A percentile compares a stretch with the other conserved stretches of the same genome.
These are phyloP conservation scores for Chamaecrista fasciculata DNA, from an alignment of 306 rosid species.

Conservation along the genomic window DNA sequence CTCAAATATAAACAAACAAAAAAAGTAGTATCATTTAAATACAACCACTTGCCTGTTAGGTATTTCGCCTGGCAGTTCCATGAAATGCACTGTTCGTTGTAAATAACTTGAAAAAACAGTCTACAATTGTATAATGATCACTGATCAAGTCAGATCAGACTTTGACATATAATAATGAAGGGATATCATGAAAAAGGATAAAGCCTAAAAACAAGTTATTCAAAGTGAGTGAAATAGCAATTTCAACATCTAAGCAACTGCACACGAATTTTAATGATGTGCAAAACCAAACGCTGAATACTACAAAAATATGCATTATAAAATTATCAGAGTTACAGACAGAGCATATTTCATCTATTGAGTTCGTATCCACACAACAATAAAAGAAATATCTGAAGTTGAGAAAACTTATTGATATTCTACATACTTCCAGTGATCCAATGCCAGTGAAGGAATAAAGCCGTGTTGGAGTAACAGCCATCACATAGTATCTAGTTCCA, in stretches of 20 bases:
- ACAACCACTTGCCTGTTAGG: slow-evolving; percentile 71
- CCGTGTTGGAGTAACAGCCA: slow-evolving; percentile 96
- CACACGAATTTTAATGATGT: neutral
- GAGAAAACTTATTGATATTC: slow-evolving; percentile 14
- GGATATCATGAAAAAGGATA: slow-evolving; percentile 10
- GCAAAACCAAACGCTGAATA: slow-evolving; percentile 17
- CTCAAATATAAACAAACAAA: neutral
- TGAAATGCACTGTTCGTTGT: slow-evolving; percentile 85
- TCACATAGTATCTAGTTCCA: slow-evolving; percentile 89
- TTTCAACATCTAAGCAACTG: neutral
- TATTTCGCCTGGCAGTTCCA: slow-evolving; percentile 98
- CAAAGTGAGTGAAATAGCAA: neutral
- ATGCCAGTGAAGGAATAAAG: slow-evolving; percentile 87
- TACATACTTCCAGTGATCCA: slow-evolving; percentile 79
- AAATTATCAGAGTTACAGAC: neutral
- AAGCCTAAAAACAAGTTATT: slow-evolving; percentile 16
- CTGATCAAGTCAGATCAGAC: slow-evolving; percentile 23
- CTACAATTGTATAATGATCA: slow-evolving; percentile 49
- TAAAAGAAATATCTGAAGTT: neutral
- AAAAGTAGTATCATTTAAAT: neutral
- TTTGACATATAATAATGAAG: slow-evolving; percentile 23
- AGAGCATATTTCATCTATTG: neutral
- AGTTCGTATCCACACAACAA: neutral
- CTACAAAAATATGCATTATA: slow-evolving; percentile 10
- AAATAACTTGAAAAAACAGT: slow-evolving; percentile 76